phyloP scores from a whole-genome alignment of 495 filamentous ascomycete species.

The Penicillium turbatum region DNA sequence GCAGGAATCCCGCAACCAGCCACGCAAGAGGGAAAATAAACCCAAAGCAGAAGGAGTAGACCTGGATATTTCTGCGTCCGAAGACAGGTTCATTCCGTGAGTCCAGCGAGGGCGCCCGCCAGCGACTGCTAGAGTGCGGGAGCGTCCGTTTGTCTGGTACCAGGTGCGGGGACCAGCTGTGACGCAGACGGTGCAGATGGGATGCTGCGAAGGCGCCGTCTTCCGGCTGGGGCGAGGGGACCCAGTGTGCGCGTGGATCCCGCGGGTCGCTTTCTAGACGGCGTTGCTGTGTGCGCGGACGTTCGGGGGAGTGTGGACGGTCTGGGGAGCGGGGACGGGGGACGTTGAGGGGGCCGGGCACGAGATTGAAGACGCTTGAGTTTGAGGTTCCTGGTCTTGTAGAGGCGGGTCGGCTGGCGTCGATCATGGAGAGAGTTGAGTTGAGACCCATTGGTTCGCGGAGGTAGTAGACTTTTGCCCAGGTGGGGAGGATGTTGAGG shows the following conservation, averaged over 20 bases:
- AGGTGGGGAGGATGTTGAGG: slow-evolving; percentile 48
- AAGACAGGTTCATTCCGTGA: slow-evolving; percentile 54
- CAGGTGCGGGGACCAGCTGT: slow-evolving; percentile 72
- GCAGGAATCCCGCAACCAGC: slow-evolving; percentile 80
- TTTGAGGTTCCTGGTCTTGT: slow-evolving; percentile 29
- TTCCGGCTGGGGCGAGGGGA: slow-evolving; percentile 23
- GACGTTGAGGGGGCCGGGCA: slow-evolving; percentile 30
- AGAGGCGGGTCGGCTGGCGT: slow-evolving; percentile 30
- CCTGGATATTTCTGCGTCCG: slow-evolving; percentile 71
- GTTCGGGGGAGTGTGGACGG: slow-evolving; percentile 1
- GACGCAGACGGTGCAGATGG: slow-evolving; percentile 33
- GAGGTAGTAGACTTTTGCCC: slow-evolving; percentile 48
- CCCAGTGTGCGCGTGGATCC: slow-evolving; percentile 47
- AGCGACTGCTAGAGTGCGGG: slow-evolving; percentile 38
- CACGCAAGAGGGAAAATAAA: slow-evolving; percentile 86
- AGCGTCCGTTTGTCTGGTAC: slow-evolving; percentile 53
- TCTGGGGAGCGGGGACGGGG: slow-evolving; percentile 15
- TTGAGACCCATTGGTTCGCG: slow-evolving; percentile 30
- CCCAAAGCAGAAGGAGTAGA: slow-evolving; percentile 81
- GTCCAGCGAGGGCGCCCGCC: slow-evolving; percentile 67
- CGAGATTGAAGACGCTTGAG: slow-evolving; percentile 30
- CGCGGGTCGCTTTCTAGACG: slow-evolving; percentile 34
- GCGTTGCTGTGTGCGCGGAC: slow-evolving; percentile 10
- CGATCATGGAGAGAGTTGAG: slow-evolving; percentile 33
- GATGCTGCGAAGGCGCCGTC: slow-evolving; percentile 16